Evolutionary conservation across 2,329 filamentous ascomycete species (phyloP).

Genomic region (Trichoderma breve): DNA sequence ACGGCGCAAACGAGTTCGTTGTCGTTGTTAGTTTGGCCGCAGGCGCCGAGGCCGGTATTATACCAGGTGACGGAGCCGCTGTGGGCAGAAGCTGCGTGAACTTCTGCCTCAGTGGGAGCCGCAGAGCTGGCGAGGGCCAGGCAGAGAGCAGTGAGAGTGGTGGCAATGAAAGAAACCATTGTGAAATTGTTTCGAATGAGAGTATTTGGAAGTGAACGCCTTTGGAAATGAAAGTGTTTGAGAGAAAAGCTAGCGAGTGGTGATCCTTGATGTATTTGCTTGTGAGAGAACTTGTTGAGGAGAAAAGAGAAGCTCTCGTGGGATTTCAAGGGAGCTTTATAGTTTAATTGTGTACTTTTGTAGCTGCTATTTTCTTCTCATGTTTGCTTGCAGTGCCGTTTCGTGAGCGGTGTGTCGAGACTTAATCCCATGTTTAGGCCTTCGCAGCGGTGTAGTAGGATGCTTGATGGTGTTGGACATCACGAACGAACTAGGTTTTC

Average conservation of each 20-base stretch:
- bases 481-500: background rate
- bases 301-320: background rate
- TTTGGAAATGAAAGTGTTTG: background rate
- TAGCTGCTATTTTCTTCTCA: background rate
- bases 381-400: background rate
- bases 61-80: slow-evolving; percentile 51
- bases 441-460: background rate
- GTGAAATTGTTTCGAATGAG: background rate
- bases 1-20: slow-evolving; percentile 64
- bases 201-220: background rate
- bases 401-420: background rate
- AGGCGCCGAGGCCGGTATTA: slow-evolving; percentile 63
- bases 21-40: slow-evolving; percentile 56
- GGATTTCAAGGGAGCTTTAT: slow-evolving; percentile 12
- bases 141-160: background rate
- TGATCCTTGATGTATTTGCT: too few species aligned
- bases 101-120: slow-evolving; percentile 3
- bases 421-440: background rate
- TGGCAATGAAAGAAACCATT: slow-evolving; percentile 17
- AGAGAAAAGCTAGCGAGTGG: background rate
- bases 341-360: background rate
- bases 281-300: background rate
- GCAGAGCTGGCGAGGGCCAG: slow-evolving; percentile 14
- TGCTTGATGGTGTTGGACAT: background rate
- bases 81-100: background rate